Evolutionary conservation across 805 yeast genomes (phyloP), one percentile per base, ranked within the genome.

Genomic region (Myxozyma melibiosi): DNA sequence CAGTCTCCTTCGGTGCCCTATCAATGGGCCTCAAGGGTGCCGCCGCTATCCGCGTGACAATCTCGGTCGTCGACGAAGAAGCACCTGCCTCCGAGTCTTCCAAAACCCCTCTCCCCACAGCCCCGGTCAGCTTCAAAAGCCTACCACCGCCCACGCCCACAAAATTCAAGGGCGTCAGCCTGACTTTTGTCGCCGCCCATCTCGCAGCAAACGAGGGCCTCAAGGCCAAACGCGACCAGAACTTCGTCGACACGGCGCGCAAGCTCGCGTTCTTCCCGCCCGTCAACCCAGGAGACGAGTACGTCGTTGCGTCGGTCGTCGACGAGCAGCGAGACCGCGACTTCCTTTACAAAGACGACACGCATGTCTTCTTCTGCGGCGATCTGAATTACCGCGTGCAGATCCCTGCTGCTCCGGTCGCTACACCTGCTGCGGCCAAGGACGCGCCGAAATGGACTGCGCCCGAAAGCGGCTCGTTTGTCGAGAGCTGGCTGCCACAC

Each of bases 171-270:
- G 42, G 54, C n/a, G 60, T 46, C 51, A 79, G 74, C 41, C 73
- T 83, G 57, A 84, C 94, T 0, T 82, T 90, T 73, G 84, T 85
- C 2, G 73, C 78, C 38, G 80, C 85, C 2, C 98, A 91, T 74
- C 71, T 91, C 48, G 79, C 84, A 31, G 97, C 98, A 0, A 80
- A 82, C 64, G 96, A 89, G 69, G 96, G 95, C 2, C 70, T 80
- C 62, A 73, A 75, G 38, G 64, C 67, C 13, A 67, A 73, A 53
- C 75, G 98, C 42, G 82, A 86, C 64, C 59, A 66, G 2, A 84
- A 87, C 66, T 74, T 82, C 34, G 63, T 71, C 33, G 70, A 73
- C 2, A 71, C 88, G 2, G 75, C 83, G 65, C 74, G 80, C 31
- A 77, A 81, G 3, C 67, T 87, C 45, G 81, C 78, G 53, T 84